Conservation (phyloP, 2,329 filamentous ascomycete genomes). For the Fusarium agapanthi region DNA sequence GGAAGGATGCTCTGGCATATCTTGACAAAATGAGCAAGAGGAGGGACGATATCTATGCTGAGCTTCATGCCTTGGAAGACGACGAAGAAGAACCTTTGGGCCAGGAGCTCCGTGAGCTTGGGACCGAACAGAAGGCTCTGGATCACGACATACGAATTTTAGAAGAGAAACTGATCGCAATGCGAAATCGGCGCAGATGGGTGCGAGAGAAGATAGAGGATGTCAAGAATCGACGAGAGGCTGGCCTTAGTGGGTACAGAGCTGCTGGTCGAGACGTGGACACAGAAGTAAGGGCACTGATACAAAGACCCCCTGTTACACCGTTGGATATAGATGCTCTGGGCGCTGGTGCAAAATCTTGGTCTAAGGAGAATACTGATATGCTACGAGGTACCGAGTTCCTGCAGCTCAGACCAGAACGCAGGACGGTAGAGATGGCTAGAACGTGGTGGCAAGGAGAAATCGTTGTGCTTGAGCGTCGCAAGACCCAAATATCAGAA, state of each 20-base stretch:
- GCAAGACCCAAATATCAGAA: conserved; percentile 64
- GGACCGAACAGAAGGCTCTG: conserved; percentile 61
- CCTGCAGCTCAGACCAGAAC: conserved; percentile 66
- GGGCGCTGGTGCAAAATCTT: conserved; percentile 15
- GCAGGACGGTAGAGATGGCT: conserved; percentile 75
- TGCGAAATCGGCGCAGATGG: conserved; percentile 68
- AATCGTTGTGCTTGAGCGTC: conserved; percentile 61
- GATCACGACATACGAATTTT: conserved; percentile 71
- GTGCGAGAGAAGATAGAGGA: conserved; percentile 69
- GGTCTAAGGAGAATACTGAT: conserved; percentile 21
- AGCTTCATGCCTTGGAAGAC: conserved; percentile 63
- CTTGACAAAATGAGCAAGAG: conserved; percentile 63
- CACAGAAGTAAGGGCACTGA: conserved; percentile 65
- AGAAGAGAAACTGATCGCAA: conserved; percentile 68
- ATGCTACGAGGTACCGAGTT: conserved; percentile 62
- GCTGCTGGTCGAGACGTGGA: conserved; percentile 74
- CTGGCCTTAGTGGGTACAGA: conserved; percentile 76
- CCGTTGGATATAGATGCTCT: conserved; percentile 61
- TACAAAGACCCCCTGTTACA: conserved; percentile 64
- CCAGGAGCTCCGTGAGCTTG: conserved; percentile 68
- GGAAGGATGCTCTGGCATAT: conserved; percentile 66
- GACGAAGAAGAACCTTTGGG: conserved; percentile 67
- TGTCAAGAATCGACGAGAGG: conserved; percentile 71
- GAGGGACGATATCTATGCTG: conserved; percentile 57
- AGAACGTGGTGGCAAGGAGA: conserved; percentile 76